These are phyloP conservation scores for Saccharomycopsis vini DNA, from an alignment of 805 yeast species.

Conservation along the genomic window DNA sequence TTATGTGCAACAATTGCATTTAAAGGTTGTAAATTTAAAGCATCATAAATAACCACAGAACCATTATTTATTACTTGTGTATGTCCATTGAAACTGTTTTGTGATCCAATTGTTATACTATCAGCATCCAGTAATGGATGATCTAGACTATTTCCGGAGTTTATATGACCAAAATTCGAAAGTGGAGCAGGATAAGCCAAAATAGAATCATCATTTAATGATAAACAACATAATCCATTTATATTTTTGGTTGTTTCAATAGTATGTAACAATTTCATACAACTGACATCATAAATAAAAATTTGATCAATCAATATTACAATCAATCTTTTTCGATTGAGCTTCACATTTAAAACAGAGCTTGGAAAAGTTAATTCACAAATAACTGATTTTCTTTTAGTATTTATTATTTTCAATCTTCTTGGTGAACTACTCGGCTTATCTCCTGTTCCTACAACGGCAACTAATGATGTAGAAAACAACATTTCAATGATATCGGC, in stretches of 20 bases:
- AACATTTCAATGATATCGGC: constrained; percentile 76
- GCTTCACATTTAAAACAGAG: constrained; percentile 56
- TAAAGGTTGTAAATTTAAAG: constrained; percentile 61
- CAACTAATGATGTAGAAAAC: constrained; percentile 78
- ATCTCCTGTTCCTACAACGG: constrained; percentile 72
- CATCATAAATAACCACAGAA: constrained; percentile 72
- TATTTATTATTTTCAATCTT: constrained; percentile 57
- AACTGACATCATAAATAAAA: constrained; percentile 80
- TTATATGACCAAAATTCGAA: not conserved
- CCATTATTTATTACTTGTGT: constrained; percentile 33
- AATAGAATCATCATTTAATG: constrained; percentile 38
- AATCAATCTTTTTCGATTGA: constrained; percentile 75
- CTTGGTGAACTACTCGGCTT: constrained; percentile 52
- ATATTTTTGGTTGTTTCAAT: constrained; percentile 49
- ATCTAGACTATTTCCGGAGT: not conserved
- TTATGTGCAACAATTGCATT: constrained; percentile 84
- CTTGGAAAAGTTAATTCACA: constrained; percentile 88
- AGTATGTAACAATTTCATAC: constrained; percentile 73
- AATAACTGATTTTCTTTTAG: constrained; percentile 59
- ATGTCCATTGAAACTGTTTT: not conserved
- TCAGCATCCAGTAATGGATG: constrained; percentile 24
- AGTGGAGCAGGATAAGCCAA: constrained; percentile 46
- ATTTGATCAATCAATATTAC: constrained; percentile 76
- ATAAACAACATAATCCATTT: constrained; percentile 25
- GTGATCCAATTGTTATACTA: not conserved